A percentile compares a stretch with the other conserved stretches of the same genome.
phyloP scores from a whole-genome alignment of 1,139 yeast species.

The Candida tunisiensis region DNA sequence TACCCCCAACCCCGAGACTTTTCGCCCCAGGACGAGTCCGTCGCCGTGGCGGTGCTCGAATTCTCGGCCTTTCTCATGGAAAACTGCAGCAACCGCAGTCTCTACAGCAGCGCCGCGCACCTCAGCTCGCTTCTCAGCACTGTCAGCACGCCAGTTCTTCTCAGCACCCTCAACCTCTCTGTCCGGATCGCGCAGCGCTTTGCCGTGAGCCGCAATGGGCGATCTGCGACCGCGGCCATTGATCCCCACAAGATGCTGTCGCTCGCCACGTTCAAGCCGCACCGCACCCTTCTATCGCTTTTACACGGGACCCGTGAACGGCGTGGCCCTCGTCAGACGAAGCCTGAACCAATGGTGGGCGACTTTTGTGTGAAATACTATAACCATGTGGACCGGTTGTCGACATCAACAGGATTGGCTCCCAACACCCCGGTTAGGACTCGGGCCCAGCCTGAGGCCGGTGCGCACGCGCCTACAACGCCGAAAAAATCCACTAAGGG shows the following conservation, averaged over 20 bases:
- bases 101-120: slow-evolving; percentile 53
- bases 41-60: slow-evolving; percentile 33
- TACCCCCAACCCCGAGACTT: slow-evolving; percentile 30
- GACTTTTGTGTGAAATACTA: no score
- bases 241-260: slow-evolving; percentile 13
- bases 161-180: slow-evolving; percentile 48
- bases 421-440: no score
- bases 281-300: no score
- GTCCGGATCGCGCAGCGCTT: slow-evolving; percentile 44
- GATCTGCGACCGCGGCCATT: slow-evolving; percentile 19
- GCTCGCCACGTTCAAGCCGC: slow-evolving; percentile 15
- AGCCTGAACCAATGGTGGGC: no score
- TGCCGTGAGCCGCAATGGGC: slow-evolving; percentile 26
- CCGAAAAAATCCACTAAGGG: no score
- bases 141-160: slow-evolving; percentile 40
- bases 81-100: slow-evolving; percentile 48
- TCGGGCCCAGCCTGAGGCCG: no score
- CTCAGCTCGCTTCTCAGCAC: slow-evolving; percentile 44
- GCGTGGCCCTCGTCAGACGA: no score
- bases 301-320: no score
- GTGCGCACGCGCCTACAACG: no score
- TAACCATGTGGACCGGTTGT: no score
- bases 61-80: slow-evolving; percentile 52
- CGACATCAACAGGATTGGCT: no score
- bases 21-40: slow-evolving; percentile 25